Conservation (phyloP, 331 rosid species). For the Dryas integrifolia region DNA sequence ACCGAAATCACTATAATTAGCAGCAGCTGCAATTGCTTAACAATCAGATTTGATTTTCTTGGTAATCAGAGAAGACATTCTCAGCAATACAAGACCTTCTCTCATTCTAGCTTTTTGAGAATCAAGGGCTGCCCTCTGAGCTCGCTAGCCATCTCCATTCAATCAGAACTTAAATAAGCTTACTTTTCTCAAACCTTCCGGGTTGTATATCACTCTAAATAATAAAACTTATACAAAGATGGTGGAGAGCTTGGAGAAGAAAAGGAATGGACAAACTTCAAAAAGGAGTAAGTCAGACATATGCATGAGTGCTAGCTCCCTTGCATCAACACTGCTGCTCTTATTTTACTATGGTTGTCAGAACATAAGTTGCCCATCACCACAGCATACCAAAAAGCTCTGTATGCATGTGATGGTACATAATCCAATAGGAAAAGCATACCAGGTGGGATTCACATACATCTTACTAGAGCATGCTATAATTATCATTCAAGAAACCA, state of each 20-base stretch:
- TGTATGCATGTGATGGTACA: not conserved
- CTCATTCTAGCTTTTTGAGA: not conserved
- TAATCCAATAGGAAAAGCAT: not conserved
- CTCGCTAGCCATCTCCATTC: not conserved
- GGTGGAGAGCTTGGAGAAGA: not conserved
- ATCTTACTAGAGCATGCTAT: not conserved
- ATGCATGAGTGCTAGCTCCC: not conserved
- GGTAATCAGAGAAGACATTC: not conserved
- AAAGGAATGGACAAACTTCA: not conserved
- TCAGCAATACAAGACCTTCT: not conserved
- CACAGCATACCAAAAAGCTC: not conserved
- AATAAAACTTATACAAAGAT: not conserved
- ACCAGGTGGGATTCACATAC: not conserved
- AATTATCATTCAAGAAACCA: not conserved
- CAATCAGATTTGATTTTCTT: not conserved
- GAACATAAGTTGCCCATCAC: conserved; percentile 2
- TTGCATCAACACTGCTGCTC: not conserved
- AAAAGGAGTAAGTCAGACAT: not conserved
- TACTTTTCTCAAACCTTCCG: too few species aligned
- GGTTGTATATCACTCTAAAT: not conserved
- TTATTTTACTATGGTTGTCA: not conserved
- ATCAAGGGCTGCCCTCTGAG: too few species aligned
- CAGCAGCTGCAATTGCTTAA: not conserved
- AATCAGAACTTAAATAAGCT: too few species aligned
- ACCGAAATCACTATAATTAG: not conserved